A percentile compares a stretch with the other conserved stretches of the same genome.
Evolutionary conservation across 2,329 filamentous ascomycete species (phyloP).

Genomic region (Tolypocladium endophyticum): DNA sequence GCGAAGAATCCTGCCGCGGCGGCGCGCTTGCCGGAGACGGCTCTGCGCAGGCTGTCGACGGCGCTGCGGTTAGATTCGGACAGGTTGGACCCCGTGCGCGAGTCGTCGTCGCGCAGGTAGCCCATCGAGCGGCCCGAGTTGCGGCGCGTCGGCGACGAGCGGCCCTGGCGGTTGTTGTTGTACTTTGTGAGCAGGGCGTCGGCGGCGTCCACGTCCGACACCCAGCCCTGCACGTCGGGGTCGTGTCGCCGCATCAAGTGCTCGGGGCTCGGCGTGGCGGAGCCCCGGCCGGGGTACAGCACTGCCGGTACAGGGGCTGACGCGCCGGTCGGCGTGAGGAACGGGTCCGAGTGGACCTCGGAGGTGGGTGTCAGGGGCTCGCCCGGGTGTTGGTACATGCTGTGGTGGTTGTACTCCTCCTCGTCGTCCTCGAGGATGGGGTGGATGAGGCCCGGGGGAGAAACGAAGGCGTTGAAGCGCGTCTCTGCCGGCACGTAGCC

Average conservation of each 20-base stretch:
- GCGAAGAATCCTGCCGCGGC: background rate
- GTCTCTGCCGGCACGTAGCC: slow-evolving; percentile 21
- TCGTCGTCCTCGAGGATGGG: slow-evolving; percentile 51
- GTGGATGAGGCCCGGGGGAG: slow-evolving; percentile 34
- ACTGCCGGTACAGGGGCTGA: slow-evolving; percentile 9
- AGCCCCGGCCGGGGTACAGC: slow-evolving; percentile 18
- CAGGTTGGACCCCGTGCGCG: slow-evolving; percentile 44
- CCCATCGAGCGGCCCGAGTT: slow-evolving; percentile 24
- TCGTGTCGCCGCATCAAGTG: slow-evolving; percentile 22
- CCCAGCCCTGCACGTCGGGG: slow-evolving; percentile 48
- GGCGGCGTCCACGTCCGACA: slow-evolving; percentile 43
- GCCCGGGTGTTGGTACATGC: background rate
- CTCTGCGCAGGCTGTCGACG: slow-evolving; percentile 28
- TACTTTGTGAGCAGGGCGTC: slow-evolving; percentile 40
- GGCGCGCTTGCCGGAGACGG: slow-evolving; percentile 18
- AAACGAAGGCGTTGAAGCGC: slow-evolving; percentile 15
- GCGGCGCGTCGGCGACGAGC: slow-evolving; percentile 27
- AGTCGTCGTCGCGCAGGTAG: slow-evolving; percentile 32
- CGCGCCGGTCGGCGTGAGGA: slow-evolving; percentile 30
- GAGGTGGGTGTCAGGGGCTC: slow-evolving; percentile 21
- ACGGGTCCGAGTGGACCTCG: slow-evolving; percentile 35
- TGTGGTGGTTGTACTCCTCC: slow-evolving; percentile 27
- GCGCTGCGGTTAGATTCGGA: slow-evolving; percentile 42
- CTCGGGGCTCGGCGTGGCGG: slow-evolving; percentile 31
- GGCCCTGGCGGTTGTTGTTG: slow-evolving; percentile 21